Conservation (phyloP, 345 rosid species). For the Erucastrum elatum region DNA sequence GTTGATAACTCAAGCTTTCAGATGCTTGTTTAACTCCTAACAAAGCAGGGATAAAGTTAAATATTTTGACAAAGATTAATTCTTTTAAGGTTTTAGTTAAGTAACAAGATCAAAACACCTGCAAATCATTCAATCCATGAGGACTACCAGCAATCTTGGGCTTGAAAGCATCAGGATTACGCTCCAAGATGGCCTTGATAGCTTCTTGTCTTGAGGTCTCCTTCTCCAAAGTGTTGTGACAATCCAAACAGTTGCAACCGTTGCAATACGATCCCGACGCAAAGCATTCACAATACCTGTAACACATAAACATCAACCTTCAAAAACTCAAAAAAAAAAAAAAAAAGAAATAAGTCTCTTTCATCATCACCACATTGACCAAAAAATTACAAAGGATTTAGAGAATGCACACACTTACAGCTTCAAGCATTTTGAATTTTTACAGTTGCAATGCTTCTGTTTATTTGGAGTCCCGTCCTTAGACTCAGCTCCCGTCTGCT, state of each 20-base stretch:
- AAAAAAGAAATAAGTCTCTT: not conserved
- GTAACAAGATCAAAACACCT: slow-evolving; percentile 41
- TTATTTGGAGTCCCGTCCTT: slow-evolving; percentile 64
- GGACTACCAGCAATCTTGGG: slow-evolving; percentile 74
- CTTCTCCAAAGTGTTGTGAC: slow-evolving; percentile 70
- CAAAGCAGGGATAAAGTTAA: no score
- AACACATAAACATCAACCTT: not conserved
- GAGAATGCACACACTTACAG: slow-evolving; percentile 49
- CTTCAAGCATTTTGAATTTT: slow-evolving; percentile 73
- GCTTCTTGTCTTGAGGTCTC: slow-evolving; percentile 67
- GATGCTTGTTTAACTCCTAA: no score
- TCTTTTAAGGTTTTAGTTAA: no score
- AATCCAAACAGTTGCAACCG: slow-evolving; percentile 79
- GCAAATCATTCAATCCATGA: slow-evolving; percentile 48
- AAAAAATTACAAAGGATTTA: not conserved
- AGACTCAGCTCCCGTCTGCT: slow-evolving; percentile 39
- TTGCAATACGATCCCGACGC: slow-evolving; percentile 69
- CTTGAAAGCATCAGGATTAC: slow-evolving; percentile 74
- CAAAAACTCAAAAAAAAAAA: not conserved
- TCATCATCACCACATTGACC: not conserved
- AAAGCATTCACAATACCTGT: slow-evolving; percentile 93
- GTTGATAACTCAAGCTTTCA: not conserved
- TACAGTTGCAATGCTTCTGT: slow-evolving; percentile 76
- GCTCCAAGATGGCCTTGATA: slow-evolving; percentile 53
- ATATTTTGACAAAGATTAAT: no score